Evolutionary conservation across 139 green algal species (phyloP).

Genomic region (Diplosphaera chodatii): DNA sequence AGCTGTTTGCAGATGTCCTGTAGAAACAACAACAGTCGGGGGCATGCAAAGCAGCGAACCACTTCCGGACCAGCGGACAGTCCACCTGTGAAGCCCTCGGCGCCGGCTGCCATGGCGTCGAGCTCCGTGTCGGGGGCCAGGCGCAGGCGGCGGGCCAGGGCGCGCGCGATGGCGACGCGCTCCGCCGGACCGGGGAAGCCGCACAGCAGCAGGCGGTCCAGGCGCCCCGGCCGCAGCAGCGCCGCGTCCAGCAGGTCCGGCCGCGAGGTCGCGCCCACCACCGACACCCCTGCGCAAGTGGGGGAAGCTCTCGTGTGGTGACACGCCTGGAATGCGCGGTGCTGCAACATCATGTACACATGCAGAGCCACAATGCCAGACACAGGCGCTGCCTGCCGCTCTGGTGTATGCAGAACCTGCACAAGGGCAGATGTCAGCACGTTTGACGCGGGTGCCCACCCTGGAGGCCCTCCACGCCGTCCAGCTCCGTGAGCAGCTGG

Average conservation of each 20-base stretch:
- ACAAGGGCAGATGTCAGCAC: too few relatives aligned
- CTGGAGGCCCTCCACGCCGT: conserved; percentile 86
- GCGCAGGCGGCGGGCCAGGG: conserved; percentile 38
- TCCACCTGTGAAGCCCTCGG: conserved; percentile 40
- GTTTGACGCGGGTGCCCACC: conserved; percentile 29
- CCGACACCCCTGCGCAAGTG: conserved; percentile 58
- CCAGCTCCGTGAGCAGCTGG: conserved; percentile 96
- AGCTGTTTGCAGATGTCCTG: too few relatives aligned
- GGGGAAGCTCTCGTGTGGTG: too few relatives aligned
- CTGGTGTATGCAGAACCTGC: too few relatives aligned
- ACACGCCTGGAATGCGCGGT: too few relatives aligned
- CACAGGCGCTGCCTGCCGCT: too few relatives aligned
- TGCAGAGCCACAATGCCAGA: too few relatives aligned
- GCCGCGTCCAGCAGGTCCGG: conserved; percentile 89
- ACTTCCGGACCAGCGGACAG: too few relatives aligned
- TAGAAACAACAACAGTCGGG: too few relatives aligned
- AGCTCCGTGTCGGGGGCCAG: conserved; percentile 44
- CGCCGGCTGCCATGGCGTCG: conserved; percentile 25
- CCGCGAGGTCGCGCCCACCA: conserved; percentile 88
- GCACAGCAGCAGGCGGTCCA: conserved; percentile 65
- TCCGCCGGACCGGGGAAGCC: conserved; percentile 41
- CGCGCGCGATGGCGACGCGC: conserved; percentile 34
- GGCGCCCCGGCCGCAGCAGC: conserved; percentile 82
- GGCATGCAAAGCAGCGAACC: too few relatives aligned
- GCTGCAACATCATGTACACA: too few relatives aligned